These are phyloP conservation scores for Aspergillus sp. DNA, from an alignment of 2,329 filamentous ascomycete species.

Conservation along the genomic window DNA sequence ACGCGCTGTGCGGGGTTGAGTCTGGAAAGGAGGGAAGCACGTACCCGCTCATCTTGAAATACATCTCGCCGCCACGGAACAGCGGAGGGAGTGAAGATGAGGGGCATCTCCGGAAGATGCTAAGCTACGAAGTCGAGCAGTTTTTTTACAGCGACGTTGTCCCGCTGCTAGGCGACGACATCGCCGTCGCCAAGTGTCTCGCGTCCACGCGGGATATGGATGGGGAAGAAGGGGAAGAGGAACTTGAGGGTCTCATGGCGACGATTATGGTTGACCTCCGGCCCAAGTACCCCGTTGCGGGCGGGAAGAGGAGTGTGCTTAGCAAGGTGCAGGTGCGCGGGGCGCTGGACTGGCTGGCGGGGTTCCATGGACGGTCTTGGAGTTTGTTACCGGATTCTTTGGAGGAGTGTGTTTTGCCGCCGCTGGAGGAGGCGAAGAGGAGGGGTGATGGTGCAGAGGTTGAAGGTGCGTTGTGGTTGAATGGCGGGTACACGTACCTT, in stretches of 20 bases:
- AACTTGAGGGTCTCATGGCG: slow-evolving; percentile 48
- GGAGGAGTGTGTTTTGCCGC: slow-evolving; percentile 50
- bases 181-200: slow-evolving; percentile 58
- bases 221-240: slow-evolving; percentile 30
- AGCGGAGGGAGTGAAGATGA: slow-evolving; percentile 51
- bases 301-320: slow-evolving; percentile 46
- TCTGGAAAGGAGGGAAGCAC: slow-evolving; percentile 21
- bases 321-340: slow-evolving; percentile 54
- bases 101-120: slow-evolving; percentile 67
- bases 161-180: slow-evolving; percentile 48
- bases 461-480: slow-evolving; percentile 58
- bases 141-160: slow-evolving; percentile 66
- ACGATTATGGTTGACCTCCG: slow-evolving; percentile 64
- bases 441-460: slow-evolving; percentile 26
- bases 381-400: slow-evolving; percentile 30
- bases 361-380: slow-evolving; percentile 64
- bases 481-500: slow-evolving; percentile 72
- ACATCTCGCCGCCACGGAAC: slow-evolving; percentile 55
- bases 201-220: slow-evolving; percentile 46
- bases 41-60: slow-evolving; percentile 59
- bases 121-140: slow-evolving; percentile 71
- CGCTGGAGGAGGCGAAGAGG: slow-evolving; percentile 57
- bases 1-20: slow-evolving; percentile 27
- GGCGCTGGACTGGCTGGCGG: slow-evolving; percentile 64
- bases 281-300: slow-evolving; percentile 58